phyloP scores from a whole-genome alignment of 805 yeast species.

The Hagleromyces aurorensis region DNA sequence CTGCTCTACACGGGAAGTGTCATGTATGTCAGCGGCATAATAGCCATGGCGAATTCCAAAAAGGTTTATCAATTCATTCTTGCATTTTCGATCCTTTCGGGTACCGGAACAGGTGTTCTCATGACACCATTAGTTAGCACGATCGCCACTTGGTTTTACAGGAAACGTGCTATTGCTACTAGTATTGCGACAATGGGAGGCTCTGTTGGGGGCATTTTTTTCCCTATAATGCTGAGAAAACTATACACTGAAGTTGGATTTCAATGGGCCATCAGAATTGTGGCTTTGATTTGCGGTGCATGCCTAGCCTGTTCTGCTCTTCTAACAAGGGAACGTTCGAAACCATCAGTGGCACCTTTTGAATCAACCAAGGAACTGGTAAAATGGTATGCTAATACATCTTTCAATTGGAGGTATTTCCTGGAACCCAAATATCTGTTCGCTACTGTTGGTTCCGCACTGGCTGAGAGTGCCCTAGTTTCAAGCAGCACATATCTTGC shows the following conservation, averaged over 20 bases:
- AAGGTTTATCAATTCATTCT: constrained; percentile 53
- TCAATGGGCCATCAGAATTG: constrained; percentile 50
- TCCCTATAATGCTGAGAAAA: constrained; percentile 46
- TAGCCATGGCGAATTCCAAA: constrained; percentile 49
- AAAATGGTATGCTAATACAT: constrained; percentile 24
- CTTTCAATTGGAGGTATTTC: constrained; percentile 31
- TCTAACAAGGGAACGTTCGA: constrained; percentile 36
- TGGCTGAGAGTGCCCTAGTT: constrained; percentile 41
- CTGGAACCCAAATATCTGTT: constrained; percentile 38
- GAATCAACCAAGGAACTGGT: constrained; percentile 30
- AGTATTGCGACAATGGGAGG: constrained; percentile 48
- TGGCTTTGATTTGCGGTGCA: constrained; percentile 40
- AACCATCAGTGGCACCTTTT: constrained; percentile 28
- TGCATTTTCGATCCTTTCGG: constrained; percentile 48
- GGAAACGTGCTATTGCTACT: constrained; percentile 49
- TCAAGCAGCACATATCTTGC: constrained; percentile 44
- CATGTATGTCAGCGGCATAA: constrained; percentile 43
- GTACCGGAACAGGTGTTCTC: constrained; percentile 52
- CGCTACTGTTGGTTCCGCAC: constrained; percentile 37
- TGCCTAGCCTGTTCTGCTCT: constrained; percentile 33
- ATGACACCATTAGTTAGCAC: constrained; percentile 56
- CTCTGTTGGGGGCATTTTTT: constrained; percentile 46
- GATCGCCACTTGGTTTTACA: constrained; percentile 58
- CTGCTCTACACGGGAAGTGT: constrained; percentile 40
- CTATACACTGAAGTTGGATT: constrained; percentile 46